Evolutionary conservation across 2,329 filamentous ascomycete species (phyloP).

Genomic region (Diaporthe caulivora): DNA sequence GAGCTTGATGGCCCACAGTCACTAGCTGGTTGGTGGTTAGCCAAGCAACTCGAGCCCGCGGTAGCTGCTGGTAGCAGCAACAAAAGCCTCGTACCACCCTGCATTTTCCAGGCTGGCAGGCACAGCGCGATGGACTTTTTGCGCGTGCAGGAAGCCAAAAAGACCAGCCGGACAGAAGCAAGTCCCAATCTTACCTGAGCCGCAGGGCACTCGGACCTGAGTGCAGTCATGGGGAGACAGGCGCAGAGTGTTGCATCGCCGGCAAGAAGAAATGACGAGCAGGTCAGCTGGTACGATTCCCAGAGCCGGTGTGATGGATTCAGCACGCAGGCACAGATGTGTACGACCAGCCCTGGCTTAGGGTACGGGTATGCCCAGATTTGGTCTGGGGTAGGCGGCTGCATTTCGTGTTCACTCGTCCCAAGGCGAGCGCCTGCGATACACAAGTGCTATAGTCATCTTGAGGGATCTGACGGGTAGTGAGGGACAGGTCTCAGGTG

Average conservation of each 20-base stretch:
- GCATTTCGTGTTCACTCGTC: neutral
- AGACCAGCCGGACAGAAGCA: neutral
- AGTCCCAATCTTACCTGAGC: neutral
- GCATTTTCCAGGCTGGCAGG: neutral
- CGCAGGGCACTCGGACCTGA: neutral
- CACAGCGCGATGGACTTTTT: neutral
- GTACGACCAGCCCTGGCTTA: neutral
- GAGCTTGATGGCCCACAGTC: neutral
- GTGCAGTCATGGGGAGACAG: neutral
- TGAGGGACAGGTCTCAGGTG: slow-evolving; percentile 4
- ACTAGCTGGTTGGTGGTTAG: neutral
- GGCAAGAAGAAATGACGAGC: neutral
- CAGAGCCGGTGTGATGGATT: slow-evolving; percentile 28
- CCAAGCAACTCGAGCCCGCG: neutral
- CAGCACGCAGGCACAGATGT: slow-evolving; percentile 17
- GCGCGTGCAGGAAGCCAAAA: neutral
- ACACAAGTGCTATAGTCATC: neutral
- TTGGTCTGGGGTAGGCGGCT: neutral
- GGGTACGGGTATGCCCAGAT: neutral
- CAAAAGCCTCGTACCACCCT: neutral
- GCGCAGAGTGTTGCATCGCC: slow-evolving; percentile 13
- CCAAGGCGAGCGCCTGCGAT: slow-evolving; percentile 7
- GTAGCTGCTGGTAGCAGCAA: neutral
- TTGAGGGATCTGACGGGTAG: slow-evolving; percentile 9
- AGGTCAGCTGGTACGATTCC: slow-evolving; percentile 21